A percentile compares a stretch with the other conserved stretches of the same genome.
These are phyloP conservation scores for Fusarium sp. DNA, from an alignment of 2,329 filamentous ascomycete genomes.

Conservation along the genomic window DNA sequence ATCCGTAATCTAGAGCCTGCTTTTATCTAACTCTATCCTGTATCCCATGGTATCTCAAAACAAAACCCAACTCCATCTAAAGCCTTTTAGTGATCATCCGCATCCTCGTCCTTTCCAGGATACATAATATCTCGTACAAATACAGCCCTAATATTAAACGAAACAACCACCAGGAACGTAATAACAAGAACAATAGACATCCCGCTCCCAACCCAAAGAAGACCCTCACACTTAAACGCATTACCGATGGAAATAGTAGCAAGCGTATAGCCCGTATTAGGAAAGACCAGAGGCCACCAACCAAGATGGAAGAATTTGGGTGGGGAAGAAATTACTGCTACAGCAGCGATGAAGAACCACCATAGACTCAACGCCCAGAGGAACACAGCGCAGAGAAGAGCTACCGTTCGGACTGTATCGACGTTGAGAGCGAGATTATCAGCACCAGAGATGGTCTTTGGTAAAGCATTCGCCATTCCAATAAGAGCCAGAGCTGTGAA, in stretches of 20 bases:
- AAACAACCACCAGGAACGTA: constrained; percentile 59
- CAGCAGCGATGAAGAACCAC: constrained; percentile 63
- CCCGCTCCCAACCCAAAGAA: constrained; percentile 62
- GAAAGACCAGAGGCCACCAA: constrained; percentile 74
- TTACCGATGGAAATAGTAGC: constrained; percentile 67
- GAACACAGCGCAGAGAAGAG: constrained; percentile 64
- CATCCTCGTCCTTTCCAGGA: constrained; percentile 66
- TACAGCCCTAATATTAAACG: constrained; percentile 60
- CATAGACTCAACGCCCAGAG: constrained; percentile 73
- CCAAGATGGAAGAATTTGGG: constrained; percentile 68
- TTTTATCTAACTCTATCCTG: background rate
- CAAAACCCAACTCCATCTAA: constrained; percentile 5
- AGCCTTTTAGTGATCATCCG: constrained; percentile 57
- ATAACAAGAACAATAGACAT: constrained; percentile 61
- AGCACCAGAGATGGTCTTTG: constrained; percentile 59
- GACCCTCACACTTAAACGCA: constrained; percentile 57
- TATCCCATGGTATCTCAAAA: constrained; percentile 31
- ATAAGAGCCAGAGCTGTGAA: constrained; percentile 79
- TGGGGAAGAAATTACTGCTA: constrained; percentile 52
- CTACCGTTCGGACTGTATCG: constrained; percentile 59
- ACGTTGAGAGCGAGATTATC: constrained; percentile 58
- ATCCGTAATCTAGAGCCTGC: background rate
- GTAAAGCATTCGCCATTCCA: constrained; percentile 67
- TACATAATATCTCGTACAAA: constrained; percentile 67
- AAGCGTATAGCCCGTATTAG: constrained; percentile 70